Conservation (phyloP, 2,329 filamentous ascomycete genomes). For the Cladosporium sp. region DNA sequence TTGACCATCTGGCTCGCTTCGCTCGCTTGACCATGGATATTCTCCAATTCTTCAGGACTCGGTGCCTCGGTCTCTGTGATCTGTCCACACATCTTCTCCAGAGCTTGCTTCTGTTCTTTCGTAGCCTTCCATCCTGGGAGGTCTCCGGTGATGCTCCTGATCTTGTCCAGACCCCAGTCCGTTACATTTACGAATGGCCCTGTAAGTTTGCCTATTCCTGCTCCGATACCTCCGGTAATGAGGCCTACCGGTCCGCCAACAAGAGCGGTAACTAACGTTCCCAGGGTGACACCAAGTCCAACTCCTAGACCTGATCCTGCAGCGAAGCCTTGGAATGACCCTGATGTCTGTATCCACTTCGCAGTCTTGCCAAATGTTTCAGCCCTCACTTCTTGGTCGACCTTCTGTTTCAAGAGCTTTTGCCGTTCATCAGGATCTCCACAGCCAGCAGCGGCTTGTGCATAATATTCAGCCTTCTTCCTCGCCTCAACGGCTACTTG, state of each 20-base stretch:
- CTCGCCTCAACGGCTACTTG: slow-evolving; percentile 22
- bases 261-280: slow-evolving; percentile 28
- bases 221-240: slow-evolving; percentile 26
- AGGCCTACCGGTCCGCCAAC: slow-evolving; percentile 26
- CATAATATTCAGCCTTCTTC: slow-evolving; percentile 26
- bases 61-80: slow-evolving; percentile 27
- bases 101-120: slow-evolving; percentile 26
- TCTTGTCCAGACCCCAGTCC: slow-evolving; percentile 20
- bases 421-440: slow-evolving; percentile 30
- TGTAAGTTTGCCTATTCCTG: slow-evolving; percentile 23
- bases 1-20: background rate
- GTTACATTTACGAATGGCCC: slow-evolving; percentile 29
- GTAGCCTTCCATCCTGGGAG: slow-evolving; percentile 28
- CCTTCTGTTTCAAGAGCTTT: slow-evolving; percentile 28
- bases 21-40: background rate
- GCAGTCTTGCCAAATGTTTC: slow-evolving; percentile 32
- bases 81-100: slow-evolving; percentile 31
- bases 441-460: slow-evolving; percentile 25
- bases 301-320: slow-evolving; percentile 29
- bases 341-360: slow-evolving; percentile 25
- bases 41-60: slow-evolving; percentile 17
- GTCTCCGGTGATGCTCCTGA: slow-evolving; percentile 26
- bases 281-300: slow-evolving; percentile 24
- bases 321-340: slow-evolving; percentile 28
- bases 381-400: slow-evolving; percentile 27